Conservation (phyloP, 2,329 filamentous ascomycete genomes). For the Aspergillus novoparasiticus region DNA sequence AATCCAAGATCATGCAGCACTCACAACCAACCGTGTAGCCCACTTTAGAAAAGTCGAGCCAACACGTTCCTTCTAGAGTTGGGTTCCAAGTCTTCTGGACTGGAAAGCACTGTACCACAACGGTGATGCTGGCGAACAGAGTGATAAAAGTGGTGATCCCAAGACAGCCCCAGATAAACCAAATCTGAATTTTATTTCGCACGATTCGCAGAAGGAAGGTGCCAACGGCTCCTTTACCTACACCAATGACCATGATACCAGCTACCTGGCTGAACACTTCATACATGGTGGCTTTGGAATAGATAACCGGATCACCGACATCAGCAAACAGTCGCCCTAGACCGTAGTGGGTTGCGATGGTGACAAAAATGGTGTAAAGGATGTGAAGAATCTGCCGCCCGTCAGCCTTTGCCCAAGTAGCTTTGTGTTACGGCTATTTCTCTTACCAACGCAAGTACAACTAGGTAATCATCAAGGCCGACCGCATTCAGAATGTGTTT, state of each 20-base stretch:
- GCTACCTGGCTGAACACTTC: conserved; percentile 27
- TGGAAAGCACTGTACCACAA: not conserved
- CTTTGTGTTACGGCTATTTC: too few relatives aligned
- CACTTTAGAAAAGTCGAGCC: conserved; percentile 27
- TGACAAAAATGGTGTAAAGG: not conserved
- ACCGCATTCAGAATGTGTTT: not conserved
- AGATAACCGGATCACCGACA: conserved; percentile 20
- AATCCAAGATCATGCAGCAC: conserved; percentile 6
- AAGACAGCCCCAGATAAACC: not conserved
- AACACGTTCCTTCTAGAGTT: conserved; percentile 19
- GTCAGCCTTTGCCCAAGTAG: not conserved
- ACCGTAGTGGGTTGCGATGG: not conserved
- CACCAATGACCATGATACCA: conserved; percentile 26
- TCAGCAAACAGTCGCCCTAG: conserved; percentile 7
- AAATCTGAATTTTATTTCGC: not conserved
- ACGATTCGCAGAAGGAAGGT: conserved; percentile 20
- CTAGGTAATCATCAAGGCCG: not conserved
- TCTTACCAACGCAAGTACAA: not conserved
- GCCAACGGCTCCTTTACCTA: conserved; percentile 24
- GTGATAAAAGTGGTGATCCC: not conserved
- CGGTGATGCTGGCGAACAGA: not conserved
- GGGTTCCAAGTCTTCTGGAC: conserved; percentile 20
- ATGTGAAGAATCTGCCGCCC: not conserved
- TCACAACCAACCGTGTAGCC: conserved; percentile 28
- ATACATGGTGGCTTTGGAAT: conserved; percentile 26